Evolutionary conservation across 352 stramenopile species (phyloP), one percentile per base, ranked within the genome.

Genomic region (Phytophthora foliorum): DNA sequence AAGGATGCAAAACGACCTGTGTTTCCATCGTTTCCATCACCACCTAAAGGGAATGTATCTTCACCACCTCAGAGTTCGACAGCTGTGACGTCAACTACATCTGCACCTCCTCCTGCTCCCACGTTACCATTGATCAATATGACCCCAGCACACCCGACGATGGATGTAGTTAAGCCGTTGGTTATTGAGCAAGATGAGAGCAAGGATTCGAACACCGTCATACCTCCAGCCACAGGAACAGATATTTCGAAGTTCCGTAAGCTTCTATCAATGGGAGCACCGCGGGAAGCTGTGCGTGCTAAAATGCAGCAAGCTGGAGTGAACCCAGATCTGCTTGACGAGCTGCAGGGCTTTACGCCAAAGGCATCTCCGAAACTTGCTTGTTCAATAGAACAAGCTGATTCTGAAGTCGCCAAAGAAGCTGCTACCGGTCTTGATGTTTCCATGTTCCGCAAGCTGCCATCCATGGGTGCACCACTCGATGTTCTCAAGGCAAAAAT

Each of bases 231-330:
- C 5, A 63, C 67, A 6, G 74, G 50, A 11, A 73, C 67, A 0
- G 81, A 92, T 25, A 67, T 91, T 46, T 84, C 78, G 2, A 88
- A 89, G 46, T 99, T 98, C 62, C 97, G 97, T 38, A 98, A 98
- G 65, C 88, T 99, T 74, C 55, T 96, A 13, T 80, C 80, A 1
- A 96, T 97, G 85, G 90, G 89, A 3, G 86, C 94, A 11, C 89
- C 88, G 11, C 74, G 85, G 0, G 92, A 89, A 48, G 92, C 93
- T n/a, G 84, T 92, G 11, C 76, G 84, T 13, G 75, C 77, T 5
- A 93, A 92, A 59, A 90, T 98, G 80, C 57, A 72, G 10, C 86
- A 96, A 67, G 95, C 77, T 21, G 86, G 86, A 27, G 34, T 94
- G 2, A 69, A 93, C 45, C 82, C 84, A 8, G 57, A 81, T n/a